A percentile compares a stretch with the other conserved stretches of the same genome.
These are phyloP conservation scores for Funneliformis caledonium DNA, from an alignment of 371 early-diverging fungal species.

Conservation along the genomic window DNA sequence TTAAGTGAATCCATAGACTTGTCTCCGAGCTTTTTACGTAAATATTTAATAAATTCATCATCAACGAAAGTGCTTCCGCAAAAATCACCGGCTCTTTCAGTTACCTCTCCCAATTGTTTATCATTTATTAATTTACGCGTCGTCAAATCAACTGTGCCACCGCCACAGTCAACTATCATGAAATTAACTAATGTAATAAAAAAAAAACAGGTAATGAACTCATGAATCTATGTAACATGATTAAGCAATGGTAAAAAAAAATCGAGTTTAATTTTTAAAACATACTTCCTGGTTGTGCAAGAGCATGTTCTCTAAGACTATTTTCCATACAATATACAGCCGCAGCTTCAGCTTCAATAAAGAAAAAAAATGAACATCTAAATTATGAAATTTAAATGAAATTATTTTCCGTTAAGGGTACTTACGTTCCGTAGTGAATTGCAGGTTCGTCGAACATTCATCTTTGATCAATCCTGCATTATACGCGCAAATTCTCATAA, in stretches of 20 bases:
- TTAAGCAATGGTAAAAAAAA: neutral
- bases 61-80: constrained; percentile 32
- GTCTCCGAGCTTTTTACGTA: constrained; percentile 18
- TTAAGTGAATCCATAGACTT: neutral
- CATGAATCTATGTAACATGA: neutral
- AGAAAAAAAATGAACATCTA: neutral
- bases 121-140: neutral
- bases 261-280: too few species aligned
- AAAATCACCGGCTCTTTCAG: constrained; percentile 22
- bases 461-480: constrained; percentile 24
- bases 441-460: neutral
- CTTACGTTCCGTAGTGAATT: constrained; percentile 36
- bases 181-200: constrained; percentile 42
- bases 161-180: constrained; percentile 59
- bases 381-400: neutral
- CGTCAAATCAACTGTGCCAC: constrained; percentile 30
- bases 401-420: neutral
- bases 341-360: constrained; percentile 20
- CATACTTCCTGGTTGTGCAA: constrained; percentile 6
- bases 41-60: constrained; percentile 25
- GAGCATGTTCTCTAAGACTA: neutral
- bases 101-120: constrained; percentile 15
- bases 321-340: constrained; percentile 8
- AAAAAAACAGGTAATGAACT: too few species aligned
- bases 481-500: constrained; percentile 28